A percentile compares a stretch with the other conserved stretches of the same genome.
Conservation (phyloP, 2,329 filamentous ascomycete genomes). For the Calycina marina region DNA sequence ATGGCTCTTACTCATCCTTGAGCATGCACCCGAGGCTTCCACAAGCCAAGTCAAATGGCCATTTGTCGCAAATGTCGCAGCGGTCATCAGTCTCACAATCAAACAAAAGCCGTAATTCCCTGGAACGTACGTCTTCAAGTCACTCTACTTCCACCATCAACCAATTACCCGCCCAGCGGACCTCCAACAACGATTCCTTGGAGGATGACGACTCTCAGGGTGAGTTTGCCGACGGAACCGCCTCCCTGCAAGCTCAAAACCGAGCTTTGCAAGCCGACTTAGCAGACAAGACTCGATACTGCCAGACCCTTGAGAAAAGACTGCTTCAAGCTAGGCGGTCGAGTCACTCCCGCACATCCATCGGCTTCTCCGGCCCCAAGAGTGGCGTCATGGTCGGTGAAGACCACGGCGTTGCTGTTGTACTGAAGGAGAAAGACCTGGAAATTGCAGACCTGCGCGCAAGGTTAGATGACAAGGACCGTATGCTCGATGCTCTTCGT, state of each 20-base stretch:
- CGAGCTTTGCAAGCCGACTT: constrained; percentile 88
- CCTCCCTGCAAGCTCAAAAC: constrained; percentile 72
- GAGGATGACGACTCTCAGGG: constrained; percentile 58
- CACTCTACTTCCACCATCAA: constrained; percentile 33
- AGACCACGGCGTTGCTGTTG: constrained; percentile 56
- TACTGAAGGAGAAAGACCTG: constrained; percentile 76
- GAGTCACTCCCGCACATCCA: constrained; percentile 76
- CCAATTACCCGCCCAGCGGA: constrained; percentile 13
- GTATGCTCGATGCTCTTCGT: constrained; percentile 77
- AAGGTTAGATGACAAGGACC: constrained; percentile 84
- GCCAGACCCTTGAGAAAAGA: constrained; percentile 81
- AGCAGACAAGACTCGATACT: constrained; percentile 93
- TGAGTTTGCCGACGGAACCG: constrained; percentile 75
- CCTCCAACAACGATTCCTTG: constrained; percentile 16
- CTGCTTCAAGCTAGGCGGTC: constrained; percentile 79
- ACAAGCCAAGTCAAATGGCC: constrained; percentile 20
- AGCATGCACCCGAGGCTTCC: constrained; percentile 50
- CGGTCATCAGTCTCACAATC: constrained; percentile 60
- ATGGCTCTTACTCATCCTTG: constrained; percentile 55
- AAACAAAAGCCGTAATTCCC: constrained; percentile 24
- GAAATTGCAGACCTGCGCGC: constrained; percentile 87
- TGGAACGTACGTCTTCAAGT: constrained; percentile 53
- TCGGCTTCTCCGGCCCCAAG: constrained; percentile 46
- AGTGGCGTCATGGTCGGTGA: constrained; percentile 60
- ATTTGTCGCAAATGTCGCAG: constrained; percentile 38